These are phyloP conservation scores for Cenchrus americanus DNA, from an alignment of 176 grass and related monocot species.

Conservation along the genomic window DNA sequence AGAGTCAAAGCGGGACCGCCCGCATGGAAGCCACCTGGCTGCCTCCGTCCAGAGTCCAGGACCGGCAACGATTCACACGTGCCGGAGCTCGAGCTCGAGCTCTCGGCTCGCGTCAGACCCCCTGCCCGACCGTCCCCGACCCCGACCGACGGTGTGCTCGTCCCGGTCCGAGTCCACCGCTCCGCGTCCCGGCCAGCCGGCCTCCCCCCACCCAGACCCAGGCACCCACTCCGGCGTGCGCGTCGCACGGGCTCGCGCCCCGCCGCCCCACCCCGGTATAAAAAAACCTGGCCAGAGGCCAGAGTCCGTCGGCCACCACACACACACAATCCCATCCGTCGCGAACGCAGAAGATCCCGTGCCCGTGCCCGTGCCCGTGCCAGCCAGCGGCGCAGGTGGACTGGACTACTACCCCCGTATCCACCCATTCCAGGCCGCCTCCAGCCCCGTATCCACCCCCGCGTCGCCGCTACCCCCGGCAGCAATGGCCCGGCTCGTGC, in stretches of 20 bases:
- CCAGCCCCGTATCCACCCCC: neutral
- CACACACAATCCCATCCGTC: neutral
- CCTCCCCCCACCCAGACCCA: neutral
- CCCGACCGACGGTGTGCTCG: neutral
- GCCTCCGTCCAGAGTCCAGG: neutral
- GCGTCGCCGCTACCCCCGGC: neutral
- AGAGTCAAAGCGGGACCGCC: neutral
- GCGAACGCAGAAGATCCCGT: conserved; percentile 35
- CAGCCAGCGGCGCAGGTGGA: neutral
- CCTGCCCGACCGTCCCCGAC: too few species aligned
- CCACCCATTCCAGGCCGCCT: neutral
- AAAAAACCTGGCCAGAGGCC: neutral
- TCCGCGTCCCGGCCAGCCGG: too few species aligned
- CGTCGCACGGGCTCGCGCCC: neutral
- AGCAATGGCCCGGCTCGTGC: conserved; percentile 67
- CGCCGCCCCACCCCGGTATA: conserved; percentile 28
- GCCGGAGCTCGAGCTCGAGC: neutral
- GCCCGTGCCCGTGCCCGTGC: neutral
- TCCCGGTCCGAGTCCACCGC: conserved; percentile 28
- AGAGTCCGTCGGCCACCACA: neutral
- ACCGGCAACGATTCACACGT: conserved; percentile 40
- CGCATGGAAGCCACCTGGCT: neutral
- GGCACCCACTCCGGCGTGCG: neutral
- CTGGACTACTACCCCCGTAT: neutral
- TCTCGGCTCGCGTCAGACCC: neutral